Evolutionary conservation across 352 stramenopile genomes (phyloP).

Genomic region (Halophytophthora batemanensis): DNA sequence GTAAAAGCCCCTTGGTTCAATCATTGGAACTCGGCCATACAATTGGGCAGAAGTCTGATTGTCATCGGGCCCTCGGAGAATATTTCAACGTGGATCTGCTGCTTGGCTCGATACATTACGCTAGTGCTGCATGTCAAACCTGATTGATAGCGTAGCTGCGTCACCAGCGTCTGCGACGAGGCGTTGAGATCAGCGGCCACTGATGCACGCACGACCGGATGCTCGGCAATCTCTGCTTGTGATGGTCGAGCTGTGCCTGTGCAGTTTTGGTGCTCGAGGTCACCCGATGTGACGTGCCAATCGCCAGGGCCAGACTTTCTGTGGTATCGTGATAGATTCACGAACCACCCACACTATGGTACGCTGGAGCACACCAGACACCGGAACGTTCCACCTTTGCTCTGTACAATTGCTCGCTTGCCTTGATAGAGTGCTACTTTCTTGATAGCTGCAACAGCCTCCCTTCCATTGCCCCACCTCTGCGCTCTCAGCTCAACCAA

Average conservation of each 20-base stretch:
- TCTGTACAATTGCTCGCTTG: too few species aligned
- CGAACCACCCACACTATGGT: conserved; percentile 1
- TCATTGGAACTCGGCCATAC: neutral
- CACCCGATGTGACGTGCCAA: conserved; percentile 9
- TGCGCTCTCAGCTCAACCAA: too few species aligned
- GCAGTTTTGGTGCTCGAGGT: conserved; percentile 7
- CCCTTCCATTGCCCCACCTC: too few species aligned
- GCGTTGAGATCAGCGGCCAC: conserved; percentile 2
- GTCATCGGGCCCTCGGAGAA: neutral
- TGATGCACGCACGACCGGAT: neutral
- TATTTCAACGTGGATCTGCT: neutral
- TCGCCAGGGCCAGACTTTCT: neutral
- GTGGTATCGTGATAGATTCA: conserved; percentile 3
- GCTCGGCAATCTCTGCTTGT: neutral
- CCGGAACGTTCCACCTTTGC: too few species aligned
- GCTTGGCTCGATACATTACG: conserved; percentile 9
- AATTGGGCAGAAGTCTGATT: conserved; percentile 3
- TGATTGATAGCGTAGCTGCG: conserved; percentile 5
- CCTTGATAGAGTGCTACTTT: too few species aligned
- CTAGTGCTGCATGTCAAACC: neutral
- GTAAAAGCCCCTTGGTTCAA: neutral
- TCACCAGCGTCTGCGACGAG: conserved; percentile 1
- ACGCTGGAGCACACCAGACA: neutral
- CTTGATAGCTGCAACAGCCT: too few species aligned
- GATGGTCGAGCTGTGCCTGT: conserved; percentile 1